phyloP scores from a whole-genome alignment of 1,284 basidiomycete genomes.

The Phylloboletellus chloephorus region DNA sequence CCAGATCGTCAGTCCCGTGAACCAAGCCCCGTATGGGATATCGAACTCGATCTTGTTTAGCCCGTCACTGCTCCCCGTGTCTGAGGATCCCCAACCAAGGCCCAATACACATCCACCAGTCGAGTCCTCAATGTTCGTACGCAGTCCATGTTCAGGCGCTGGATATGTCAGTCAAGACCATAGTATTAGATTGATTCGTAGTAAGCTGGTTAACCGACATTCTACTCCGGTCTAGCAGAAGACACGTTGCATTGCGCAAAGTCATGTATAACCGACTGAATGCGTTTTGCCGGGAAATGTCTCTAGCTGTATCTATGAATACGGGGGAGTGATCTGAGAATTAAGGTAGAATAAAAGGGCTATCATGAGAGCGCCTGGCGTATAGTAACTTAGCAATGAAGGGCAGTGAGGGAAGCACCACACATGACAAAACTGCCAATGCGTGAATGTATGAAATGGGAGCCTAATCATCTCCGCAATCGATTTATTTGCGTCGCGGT shows the following conservation, averaged over 20 bases:
- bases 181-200: no score
- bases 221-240: no score
- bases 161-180: no score
- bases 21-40: slow-evolving; percentile 54
- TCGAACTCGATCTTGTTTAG: slow-evolving; percentile 40
- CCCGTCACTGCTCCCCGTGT: neutral
- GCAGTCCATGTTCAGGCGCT: no score
- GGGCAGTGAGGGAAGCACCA: neutral
- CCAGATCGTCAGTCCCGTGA: slow-evolving; percentile 19
- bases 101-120: neutral
- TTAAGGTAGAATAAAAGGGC: neutral
- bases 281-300: slow-evolving; percentile 13
- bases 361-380: neutral
- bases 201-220: no score
- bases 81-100: neutral
- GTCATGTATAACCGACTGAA: slow-evolving; percentile 21
- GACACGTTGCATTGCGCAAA: slow-evolving; percentile 3
- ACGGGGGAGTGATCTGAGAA: neutral
- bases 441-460: neutral
- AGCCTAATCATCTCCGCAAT: neutral
- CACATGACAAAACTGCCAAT: slow-evolving; percentile 1
- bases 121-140: no score
- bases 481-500: slow-evolving; percentile 20
- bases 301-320: slow-evolving; percentile 3
- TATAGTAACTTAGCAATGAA: neutral